A percentile compares a stretch with the other conserved stretches of the same genome.
These are phyloP conservation scores for Leccinum olivaceopallidum DNA, from an alignment of 768 basidiomycete genomes.

Conservation along the genomic window DNA sequence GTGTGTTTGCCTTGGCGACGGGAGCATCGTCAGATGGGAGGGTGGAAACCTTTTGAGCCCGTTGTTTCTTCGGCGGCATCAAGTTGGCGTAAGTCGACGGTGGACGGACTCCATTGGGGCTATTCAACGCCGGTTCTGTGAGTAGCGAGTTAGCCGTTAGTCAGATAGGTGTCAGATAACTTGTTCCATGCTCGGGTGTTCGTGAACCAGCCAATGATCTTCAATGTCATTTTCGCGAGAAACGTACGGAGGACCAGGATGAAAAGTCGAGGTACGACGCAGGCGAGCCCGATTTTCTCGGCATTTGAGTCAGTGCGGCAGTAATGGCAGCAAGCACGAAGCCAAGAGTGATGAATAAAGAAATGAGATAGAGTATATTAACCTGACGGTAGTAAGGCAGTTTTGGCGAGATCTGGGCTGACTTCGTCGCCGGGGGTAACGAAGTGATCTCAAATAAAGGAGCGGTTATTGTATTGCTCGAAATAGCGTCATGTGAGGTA, in stretches of 20 bases:
- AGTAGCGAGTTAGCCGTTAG: too few relatives aligned
- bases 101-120: too few relatives aligned
- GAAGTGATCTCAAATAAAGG: constrained; percentile 37
- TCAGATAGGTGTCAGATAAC: constrained; percentile 1
- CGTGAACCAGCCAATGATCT: constrained; percentile 14
- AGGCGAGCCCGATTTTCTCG: constrained; percentile 7
- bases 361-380: constrained; percentile 30
- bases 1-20: too few relatives aligned
- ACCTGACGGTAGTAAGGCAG: constrained; percentile 21
- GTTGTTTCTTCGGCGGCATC: too few relatives aligned
- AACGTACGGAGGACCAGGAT: constrained; percentile 29
- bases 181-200: constrained; percentile 28
- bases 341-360: constrained; percentile 29
- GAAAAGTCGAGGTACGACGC: constrained; percentile 18
- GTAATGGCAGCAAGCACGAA: constrained; percentile 24
- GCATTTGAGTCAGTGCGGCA: constrained; percentile 10
- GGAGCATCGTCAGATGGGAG: too few relatives aligned
- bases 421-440: constrained; percentile 28
- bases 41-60: too few relatives aligned
- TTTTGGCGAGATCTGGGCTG: constrained; percentile 17
- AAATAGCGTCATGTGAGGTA: not conserved
- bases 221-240: constrained; percentile 22
- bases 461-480: constrained; percentile 13
- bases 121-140: too few relatives aligned
- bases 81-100: too few relatives aligned